Evolutionary conservation across 2,329 filamentous ascomycete genomes (phyloP).

Genomic region (Blastomyces parvus): DNA sequence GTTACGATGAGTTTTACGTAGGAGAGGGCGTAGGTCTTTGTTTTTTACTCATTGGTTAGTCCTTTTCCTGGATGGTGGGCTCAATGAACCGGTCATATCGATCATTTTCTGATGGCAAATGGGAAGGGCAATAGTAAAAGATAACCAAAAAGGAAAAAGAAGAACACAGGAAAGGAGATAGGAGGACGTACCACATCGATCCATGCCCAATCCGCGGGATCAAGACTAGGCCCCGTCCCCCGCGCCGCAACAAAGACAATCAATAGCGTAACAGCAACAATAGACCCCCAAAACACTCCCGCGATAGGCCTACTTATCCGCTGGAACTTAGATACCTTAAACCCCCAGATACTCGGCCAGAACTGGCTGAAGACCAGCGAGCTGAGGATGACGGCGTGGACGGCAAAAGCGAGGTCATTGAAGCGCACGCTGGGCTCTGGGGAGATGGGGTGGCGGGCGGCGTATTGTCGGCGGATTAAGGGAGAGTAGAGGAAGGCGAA

Average conservation of each 20-base stretch:
- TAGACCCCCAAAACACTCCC: slow-evolving; percentile 59
- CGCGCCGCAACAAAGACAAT: slow-evolving; percentile 34
- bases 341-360: slow-evolving; percentile 63
- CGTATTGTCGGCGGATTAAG: slow-evolving; percentile 71
- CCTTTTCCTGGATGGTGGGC: neutral
- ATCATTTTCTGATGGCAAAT: too few species aligned
- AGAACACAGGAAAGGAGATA: too few species aligned
- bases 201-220: slow-evolving; percentile 50
- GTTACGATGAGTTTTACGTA: slow-evolving; percentile 87
- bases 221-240: slow-evolving; percentile 36
- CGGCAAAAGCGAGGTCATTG: slow-evolving; percentile 84
- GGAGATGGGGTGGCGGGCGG: slow-evolving; percentile 60
- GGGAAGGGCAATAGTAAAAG: too few species aligned
- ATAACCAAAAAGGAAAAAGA: neutral
- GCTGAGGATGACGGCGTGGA: slow-evolving; percentile 67
- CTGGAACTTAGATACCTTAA: slow-evolving; percentile 49
- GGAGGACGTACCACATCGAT: slow-evolving; percentile 49
- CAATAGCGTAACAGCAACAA: slow-evolving; percentile 37
- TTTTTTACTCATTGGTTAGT: neutral
- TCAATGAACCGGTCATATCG: neutral
- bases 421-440: slow-evolving; percentile 74
- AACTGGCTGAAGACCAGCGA: slow-evolving; percentile 70
- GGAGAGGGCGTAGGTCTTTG: slow-evolving; percentile 57
- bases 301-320: slow-evolving; percentile 53
- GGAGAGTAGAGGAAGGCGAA: slow-evolving; percentile 68